Evolutionary conservation across 75 land plant species (phyloP), one percentile per base, ranked within the genome.

Genomic region (Pinus tabuliformis): DNA sequence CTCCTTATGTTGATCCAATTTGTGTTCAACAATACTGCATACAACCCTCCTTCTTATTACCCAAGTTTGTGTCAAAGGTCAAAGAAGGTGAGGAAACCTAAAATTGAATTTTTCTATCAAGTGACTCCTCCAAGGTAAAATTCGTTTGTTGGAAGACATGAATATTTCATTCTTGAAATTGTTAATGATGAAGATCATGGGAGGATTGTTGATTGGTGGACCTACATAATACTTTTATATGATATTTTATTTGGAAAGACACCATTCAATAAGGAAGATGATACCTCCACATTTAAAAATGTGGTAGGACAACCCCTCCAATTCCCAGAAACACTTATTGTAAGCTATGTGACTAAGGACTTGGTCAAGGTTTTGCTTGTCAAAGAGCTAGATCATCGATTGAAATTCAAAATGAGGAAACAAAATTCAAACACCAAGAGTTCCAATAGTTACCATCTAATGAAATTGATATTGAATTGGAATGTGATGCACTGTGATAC

Each of bases 131-230:
- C 95, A 22, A 81, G 97, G 17, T 94, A 95, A 21, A 88, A 90
- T 81, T 92, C 95, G 1, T 94, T 94, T 79, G 97, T 94, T 24
- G 97, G 97, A 17, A 94, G 95, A 21, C 97, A 94, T 81, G 97
- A 94, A 65, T 94, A 94, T 80, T 74, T 93, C 21, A 88, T 94
- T 2, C 96, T 94, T 3, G 96, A 93, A 73, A 91, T 93, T 68
- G 88, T 94, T 82, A 87, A 88, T 74, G 96, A 91, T 8, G 96
- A 93, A 52, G 95, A 95, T 42, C 97, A 94, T 82, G 97, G 97
- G 14, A 94, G 91, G 78, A 87, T 95, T 3, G 97, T 94, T 15
- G 97, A 94, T 56, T 94, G 97, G 97, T 94, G 97, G 97, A 94
- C 95, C 5, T 88, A 88, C 56, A 95, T 95, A 12, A 88, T 94